Evolutionary conservation across 441 rosid genomes (phyloP).

Genomic region (Melastoma candidum): DNA sequence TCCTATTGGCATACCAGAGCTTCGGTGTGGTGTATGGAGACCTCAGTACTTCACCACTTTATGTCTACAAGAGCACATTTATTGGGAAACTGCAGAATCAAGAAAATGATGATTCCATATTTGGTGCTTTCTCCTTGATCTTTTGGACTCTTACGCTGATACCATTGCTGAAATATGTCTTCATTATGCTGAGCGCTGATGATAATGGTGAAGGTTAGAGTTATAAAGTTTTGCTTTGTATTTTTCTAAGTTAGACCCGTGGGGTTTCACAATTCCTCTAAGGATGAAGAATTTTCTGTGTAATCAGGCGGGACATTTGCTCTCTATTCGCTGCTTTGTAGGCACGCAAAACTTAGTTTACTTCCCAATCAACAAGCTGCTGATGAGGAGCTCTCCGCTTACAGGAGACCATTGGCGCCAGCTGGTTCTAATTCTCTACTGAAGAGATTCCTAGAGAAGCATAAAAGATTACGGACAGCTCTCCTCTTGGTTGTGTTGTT

Average conservation of each 20-base stretch:
- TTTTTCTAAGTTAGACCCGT: background rate
- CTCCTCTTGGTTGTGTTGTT: slow-evolving; percentile 64
- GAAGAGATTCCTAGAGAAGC: slow-evolving; percentile 65
- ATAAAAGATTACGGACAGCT: slow-evolving; percentile 54
- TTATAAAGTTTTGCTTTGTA: slow-evolving; percentile 2
- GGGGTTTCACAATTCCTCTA: slow-evolving; percentile 7
- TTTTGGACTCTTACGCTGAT: slow-evolving; percentile 81
- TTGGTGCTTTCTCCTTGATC: slow-evolving; percentile 77
- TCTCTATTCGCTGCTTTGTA: slow-evolving; percentile 79
- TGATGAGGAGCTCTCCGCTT: slow-evolving; percentile 87
- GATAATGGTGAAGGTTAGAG: slow-evolving; percentile 76
- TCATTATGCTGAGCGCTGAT: slow-evolving; percentile 58
- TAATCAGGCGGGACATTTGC: slow-evolving; percentile 80
- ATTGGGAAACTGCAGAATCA: slow-evolving; percentile 43
- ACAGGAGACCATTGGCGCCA: slow-evolving; percentile 44
- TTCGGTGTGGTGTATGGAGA: slow-evolving; percentile 83
- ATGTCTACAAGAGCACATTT: slow-evolving; percentile 55
- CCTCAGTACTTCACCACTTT: slow-evolving; percentile 83
- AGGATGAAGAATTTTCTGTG: slow-evolving; percentile 15
- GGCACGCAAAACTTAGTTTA: slow-evolving; percentile 77
- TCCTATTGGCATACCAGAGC: slow-evolving; percentile 82
- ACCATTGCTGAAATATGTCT: slow-evolving; percentile 61
- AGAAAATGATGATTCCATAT: slow-evolving; percentile 46
- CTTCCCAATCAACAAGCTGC: slow-evolving; percentile 96
- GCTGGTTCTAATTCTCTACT: slow-evolving; percentile 33